These are phyloP conservation scores for Phalaenopsis hybrid DNA, from an alignment of 116 monocot species.

Conservation along the genomic window DNA sequence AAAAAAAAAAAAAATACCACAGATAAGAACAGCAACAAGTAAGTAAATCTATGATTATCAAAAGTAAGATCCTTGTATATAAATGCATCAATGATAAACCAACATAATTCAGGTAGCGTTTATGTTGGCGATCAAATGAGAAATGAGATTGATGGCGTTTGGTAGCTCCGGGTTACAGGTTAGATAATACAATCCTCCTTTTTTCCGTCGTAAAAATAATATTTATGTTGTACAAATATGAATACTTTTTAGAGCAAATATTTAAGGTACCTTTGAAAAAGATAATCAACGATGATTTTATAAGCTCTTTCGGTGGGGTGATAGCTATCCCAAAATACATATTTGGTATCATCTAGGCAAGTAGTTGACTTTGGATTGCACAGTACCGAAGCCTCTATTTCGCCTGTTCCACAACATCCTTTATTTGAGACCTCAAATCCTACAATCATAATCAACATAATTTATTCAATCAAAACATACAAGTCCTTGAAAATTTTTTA, in stretches of 20 bases:
- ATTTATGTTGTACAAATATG: background rate
- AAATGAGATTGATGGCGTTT: too few relatives aligned
- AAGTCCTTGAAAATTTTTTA: too few relatives aligned
- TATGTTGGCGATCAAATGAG: too few relatives aligned
- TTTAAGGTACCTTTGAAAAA: constrained; percentile 11
- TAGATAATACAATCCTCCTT: background rate
- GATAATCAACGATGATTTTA: background rate
- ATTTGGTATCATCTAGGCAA: constrained; percentile 32
- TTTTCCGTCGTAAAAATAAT: background rate
- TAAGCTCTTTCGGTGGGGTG: constrained; percentile 46
- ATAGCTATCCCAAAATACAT: constrained; percentile 57
- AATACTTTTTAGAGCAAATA: background rate
- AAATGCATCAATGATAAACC: too few relatives aligned
- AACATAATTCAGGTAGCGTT: too few relatives aligned
- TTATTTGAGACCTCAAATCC: constrained; percentile 27
- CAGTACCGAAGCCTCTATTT: constrained; percentile 24
- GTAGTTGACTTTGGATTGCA: constrained; percentile 24
- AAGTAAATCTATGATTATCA: too few relatives aligned
- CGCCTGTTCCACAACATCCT: constrained; percentile 61
- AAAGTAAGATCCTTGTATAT: too few relatives aligned
- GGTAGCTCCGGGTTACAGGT: too few relatives aligned
- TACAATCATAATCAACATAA: background rate
- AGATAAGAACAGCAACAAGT: too few relatives aligned
- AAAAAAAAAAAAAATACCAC: too few relatives aligned
- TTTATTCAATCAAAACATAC: too few relatives aligned